Percentiles rank a stretch among this genome's conserved stretches.
Conservation (phyloP, 2,329 filamentous ascomycete species). For the Aspergillaceae sp. region DNA sequence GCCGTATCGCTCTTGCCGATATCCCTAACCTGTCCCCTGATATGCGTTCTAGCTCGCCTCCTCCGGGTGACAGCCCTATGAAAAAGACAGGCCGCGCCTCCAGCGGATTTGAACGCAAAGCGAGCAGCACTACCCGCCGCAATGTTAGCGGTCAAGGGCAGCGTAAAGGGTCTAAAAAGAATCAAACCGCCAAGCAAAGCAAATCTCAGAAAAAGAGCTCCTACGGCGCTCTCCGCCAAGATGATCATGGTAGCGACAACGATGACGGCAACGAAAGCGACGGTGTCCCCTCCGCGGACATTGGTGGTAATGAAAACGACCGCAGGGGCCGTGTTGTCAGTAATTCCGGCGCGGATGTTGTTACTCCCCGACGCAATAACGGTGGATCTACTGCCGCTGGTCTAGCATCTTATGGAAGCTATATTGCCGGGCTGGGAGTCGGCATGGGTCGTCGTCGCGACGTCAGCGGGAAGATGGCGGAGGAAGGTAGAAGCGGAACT, state of each 20-base stretch:
- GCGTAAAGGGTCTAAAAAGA: constrained; percentile 16
- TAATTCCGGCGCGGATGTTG: constrained; percentile 34
- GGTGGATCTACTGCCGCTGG: constrained; percentile 20
- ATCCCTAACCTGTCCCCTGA: constrained; percentile 27
- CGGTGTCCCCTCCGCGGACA: constrained; percentile 3
- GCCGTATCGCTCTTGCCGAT: constrained; percentile 24
- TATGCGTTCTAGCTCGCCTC: constrained; percentile 7
- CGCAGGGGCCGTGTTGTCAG: constrained; percentile 38
- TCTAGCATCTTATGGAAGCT: constrained; percentile 34
- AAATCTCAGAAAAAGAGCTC: constrained; percentile 20
- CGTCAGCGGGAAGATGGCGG: constrained; percentile 40
- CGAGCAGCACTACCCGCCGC: constrained; percentile 12
- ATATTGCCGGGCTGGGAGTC: constrained; percentile 36
- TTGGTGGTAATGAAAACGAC: constrained; percentile 20
- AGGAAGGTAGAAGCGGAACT: constrained; percentile 35
- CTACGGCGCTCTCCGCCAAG: constrained; percentile 28
- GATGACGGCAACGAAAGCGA: constrained; percentile 7
- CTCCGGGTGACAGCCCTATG: constrained; percentile 21
- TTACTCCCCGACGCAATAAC: constrained; percentile 9
- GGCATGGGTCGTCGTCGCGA: constrained; percentile 40
- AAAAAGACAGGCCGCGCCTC: constrained; percentile 30
- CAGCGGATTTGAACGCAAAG: constrained; percentile 24
- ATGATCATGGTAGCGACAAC: constrained; percentile 19
- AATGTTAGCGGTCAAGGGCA: constrained; percentile 12
- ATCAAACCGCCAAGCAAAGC: constrained; percentile 23